These are phyloP conservation scores for Aethionema arabicum DNA, from an alignment of 345 rosid species.

Conservation along the genomic window DNA sequence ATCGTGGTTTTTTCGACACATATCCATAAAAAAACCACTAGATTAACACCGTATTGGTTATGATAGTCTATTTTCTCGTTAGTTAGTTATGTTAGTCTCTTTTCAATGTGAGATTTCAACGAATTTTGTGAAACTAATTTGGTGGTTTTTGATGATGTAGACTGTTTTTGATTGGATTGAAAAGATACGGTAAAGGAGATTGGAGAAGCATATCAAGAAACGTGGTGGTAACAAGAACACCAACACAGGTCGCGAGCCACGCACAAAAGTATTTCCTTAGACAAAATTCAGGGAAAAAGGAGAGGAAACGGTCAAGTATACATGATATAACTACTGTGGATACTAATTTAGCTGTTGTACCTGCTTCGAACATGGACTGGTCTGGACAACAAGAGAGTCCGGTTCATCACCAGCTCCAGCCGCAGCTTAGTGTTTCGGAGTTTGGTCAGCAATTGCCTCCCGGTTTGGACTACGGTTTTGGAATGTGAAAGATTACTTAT, in stretches of 20 bases:
- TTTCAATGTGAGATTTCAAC: background rate
- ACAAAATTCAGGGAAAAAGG: slow-evolving; percentile 61
- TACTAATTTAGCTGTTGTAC: slow-evolving; percentile 23
- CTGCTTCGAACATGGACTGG: slow-evolving; percentile 33
- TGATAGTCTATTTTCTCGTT: too few species aligned
- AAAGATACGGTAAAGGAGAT: slow-evolving; percentile 73
- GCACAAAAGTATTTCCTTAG: slow-evolving; percentile 91
- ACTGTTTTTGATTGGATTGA: slow-evolving; percentile 64
- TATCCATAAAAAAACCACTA: too few species aligned
- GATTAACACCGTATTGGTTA: too few species aligned
- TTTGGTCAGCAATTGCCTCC: slow-evolving; percentile 25
- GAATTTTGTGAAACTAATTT: background rate
- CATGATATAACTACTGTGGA: slow-evolving; percentile 71
- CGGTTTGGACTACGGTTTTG: slow-evolving; percentile 28
- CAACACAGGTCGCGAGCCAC: slow-evolving; percentile 89
- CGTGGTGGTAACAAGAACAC: slow-evolving; percentile 76
- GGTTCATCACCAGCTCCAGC: slow-evolving; percentile 9
- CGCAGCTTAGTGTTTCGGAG: slow-evolving; percentile 14
- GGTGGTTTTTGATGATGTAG: slow-evolving; percentile 33
- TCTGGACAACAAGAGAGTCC: slow-evolving; percentile 29
- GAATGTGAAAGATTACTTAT: slow-evolving; percentile 31
- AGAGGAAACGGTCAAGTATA: slow-evolving; percentile 80
- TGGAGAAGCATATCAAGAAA: slow-evolving; percentile 93
- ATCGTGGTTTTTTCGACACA: too few species aligned
- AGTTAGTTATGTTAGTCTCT: background rate